phyloP scores from a whole-genome alignment of 1,284 basidiomycete species.

The Bjerkandera adusta region DNA sequence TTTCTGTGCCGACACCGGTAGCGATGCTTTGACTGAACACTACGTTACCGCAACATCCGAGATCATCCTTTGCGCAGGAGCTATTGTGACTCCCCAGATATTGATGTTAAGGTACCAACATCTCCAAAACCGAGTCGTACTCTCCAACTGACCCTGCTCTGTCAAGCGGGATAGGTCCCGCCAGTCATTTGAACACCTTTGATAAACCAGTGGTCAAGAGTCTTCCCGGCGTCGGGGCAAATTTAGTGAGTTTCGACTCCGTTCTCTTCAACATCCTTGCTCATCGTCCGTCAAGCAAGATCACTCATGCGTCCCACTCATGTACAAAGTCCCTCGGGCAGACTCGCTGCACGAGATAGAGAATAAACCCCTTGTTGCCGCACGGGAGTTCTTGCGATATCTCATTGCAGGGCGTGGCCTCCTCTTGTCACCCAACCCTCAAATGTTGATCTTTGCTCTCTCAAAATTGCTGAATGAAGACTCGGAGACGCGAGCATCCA shows the following conservation, averaged over 20 bases:
- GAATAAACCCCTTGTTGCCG: constrained; percentile 1
- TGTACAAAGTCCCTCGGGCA: constrained; percentile 5
- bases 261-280: neutral
- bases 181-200: constrained; percentile 6
- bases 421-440: constrained; percentile 9
- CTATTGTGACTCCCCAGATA: constrained; percentile 8
- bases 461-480: constrained; percentile 25
- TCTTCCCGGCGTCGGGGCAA: constrained; percentile 13
- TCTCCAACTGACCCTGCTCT: neutral
- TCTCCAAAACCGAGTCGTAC: too few species aligned
- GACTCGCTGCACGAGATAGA: constrained; percentile 9
- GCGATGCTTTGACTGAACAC: too few species aligned
- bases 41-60: constrained; percentile 2
- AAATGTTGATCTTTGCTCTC: constrained; percentile 11
- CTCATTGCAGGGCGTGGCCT: constrained; percentile 1
- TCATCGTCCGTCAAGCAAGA: constrained; percentile 11
- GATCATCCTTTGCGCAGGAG: constrained; percentile 10
- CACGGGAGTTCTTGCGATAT: constrained; percentile 5
- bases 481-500: constrained; percentile 8
- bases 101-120: constrained; percentile 10
- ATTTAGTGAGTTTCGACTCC: constrained; percentile 7
- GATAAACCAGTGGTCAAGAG: constrained; percentile 10
- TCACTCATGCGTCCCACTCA: constrained; percentile 8
- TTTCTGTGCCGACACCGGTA: too few species aligned
- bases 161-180: constrained; percentile 14